Base-by-base conservation (phyloP, 805 yeast genomes). In the Wickerhamiella domercqiae region DNA sequence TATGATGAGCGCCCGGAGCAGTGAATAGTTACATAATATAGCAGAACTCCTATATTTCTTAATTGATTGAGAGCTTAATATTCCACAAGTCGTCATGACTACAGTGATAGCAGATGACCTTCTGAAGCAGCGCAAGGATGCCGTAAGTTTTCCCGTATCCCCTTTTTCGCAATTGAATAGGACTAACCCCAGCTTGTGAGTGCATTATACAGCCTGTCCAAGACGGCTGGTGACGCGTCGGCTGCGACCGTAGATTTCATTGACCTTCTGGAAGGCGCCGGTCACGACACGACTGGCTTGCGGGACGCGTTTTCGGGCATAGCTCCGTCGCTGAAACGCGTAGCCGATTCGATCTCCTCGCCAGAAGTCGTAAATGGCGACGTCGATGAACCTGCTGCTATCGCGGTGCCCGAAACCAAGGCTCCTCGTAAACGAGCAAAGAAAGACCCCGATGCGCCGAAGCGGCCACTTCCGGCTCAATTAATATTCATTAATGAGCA, bases 391-490 rank as follows among this genome's bases (percentile, higher is more conserved):
- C 36, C 34, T 14, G 40, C 22, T 11, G 28, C 39, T 38, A 49
- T 17, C 36, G 48, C 22, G 17, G 49, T 42, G 18, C 14, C 52
- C 45, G 14, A 48, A 36, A 16, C 50, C 21, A 64, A 62, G 60
- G 66, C 65, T 56, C 9, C 9, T 7, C 17, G 15, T 7, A 30
- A 15, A 17, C 65, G 63, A 47, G 59, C 57, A 40, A 64, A 61
- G 50, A 65, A 60, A 49, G 97, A 87, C 59, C 96, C 96, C 37
- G 77, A 80, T 52, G 95, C 94, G 32, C 98, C 98, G 42, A 83
- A 81, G 67, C 84, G 84, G 53, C 97, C 98, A 13, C 65, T 82
- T 52, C 84, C 95, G 17, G 78, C 81, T 32, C 86, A 75, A 63
- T 80, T 87, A 57, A 69, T 75, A 30, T 87, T 74, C 59, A 74